These are phyloP conservation scores for Excoecaria cochinchinensis DNA, from an alignment of 345 rosid genomes.

Conservation along the genomic window DNA sequence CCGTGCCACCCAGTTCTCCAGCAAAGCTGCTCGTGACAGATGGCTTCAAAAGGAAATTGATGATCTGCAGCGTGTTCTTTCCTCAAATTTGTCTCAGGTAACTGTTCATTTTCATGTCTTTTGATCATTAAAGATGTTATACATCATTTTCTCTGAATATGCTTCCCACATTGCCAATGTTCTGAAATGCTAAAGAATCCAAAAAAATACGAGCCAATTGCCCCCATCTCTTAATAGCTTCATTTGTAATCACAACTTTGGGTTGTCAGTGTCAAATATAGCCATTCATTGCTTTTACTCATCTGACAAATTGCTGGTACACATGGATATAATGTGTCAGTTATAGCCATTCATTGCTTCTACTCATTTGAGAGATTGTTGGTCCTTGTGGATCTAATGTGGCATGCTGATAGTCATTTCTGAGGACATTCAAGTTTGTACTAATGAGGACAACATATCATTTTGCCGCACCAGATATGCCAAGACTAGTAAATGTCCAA, in stretches of 20 bases:
- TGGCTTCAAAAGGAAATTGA: conserved; percentile 97
- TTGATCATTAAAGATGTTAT: not conserved
- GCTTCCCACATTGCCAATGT: not conserved
- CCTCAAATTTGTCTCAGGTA: conserved; percentile 69
- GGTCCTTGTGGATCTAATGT: not conserved
- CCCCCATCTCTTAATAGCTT: not conserved
- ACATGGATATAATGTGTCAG: not conserved
- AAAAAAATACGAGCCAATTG: not conserved
- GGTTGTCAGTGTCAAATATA: too few species aligned
- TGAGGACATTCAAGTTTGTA: not conserved
- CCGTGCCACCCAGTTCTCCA: conserved; percentile 93
- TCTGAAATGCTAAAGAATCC: not conserved
- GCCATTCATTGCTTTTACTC: not conserved
- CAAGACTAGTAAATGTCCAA: not conserved
- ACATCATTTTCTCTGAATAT: not conserved
- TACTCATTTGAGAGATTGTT: not conserved
- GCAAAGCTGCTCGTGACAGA: conserved; percentile 85
- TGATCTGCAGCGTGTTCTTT: conserved; percentile 77
- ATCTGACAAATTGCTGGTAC: not conserved
- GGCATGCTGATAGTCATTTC: not conserved
- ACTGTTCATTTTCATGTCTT: conserved; percentile 2
- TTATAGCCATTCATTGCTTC: not conserved
- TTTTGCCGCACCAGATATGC: not conserved
- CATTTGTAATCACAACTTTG: not conserved
- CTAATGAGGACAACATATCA: not conserved